Evolutionary conservation across 2,329 filamentous ascomycete species (phyloP).

Genomic region (Cytospora piceae): DNA sequence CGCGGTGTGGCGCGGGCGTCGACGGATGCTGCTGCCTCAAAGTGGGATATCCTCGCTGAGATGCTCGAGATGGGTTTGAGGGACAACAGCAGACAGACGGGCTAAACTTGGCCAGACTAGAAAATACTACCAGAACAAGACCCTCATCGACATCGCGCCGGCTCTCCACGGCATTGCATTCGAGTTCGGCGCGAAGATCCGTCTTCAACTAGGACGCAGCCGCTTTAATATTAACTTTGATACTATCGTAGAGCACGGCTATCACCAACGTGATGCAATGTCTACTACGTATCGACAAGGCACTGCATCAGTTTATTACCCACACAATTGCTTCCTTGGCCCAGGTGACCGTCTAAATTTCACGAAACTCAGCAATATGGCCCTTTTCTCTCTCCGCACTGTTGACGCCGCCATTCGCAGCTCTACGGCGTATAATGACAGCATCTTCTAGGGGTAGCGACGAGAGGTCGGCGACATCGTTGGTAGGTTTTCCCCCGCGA

Average conservation of each 20-base stretch:
- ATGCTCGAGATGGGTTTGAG: conserved; percentile 64
- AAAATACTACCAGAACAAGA: not conserved
- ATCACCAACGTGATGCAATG: not conserved
- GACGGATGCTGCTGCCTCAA: conserved; percentile 59
- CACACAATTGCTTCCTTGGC: not conserved
- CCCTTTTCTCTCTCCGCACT: not conserved
- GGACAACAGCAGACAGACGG: conserved; percentile 19
- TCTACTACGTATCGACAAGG: not conserved
- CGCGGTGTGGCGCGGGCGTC: conserved; percentile 76
- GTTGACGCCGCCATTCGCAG: not conserved
- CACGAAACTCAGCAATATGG: not conserved
- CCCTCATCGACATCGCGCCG: not conserved
- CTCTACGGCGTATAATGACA: not conserved
- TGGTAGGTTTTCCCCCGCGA: too few species aligned
- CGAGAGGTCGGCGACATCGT: not conserved
- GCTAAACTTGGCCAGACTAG: not conserved
- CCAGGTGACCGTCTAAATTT: not conserved
- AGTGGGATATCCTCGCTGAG: conserved; percentile 83
- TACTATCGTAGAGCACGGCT: not conserved
- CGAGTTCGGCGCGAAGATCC: not conserved
- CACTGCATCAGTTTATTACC: not conserved
- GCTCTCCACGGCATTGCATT: not conserved
- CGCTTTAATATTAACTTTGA: not conserved
- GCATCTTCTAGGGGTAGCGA: not conserved
- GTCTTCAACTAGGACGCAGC: not conserved